Base-by-base conservation (phyloP, 192 early-diverging fungal species). In the Coemansia furcata region DNA sequence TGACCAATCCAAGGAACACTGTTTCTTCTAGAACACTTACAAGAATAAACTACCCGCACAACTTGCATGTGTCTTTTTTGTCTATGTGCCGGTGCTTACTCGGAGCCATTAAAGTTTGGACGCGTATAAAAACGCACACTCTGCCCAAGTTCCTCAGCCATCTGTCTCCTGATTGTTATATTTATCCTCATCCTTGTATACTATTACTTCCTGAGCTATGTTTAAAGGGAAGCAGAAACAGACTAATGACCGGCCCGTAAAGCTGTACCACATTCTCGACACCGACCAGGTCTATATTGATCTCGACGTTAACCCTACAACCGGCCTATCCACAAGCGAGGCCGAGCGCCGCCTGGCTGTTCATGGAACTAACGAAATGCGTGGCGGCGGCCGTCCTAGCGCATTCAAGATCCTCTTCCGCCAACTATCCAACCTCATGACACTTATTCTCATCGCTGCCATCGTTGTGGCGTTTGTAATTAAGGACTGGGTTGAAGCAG, bases 371-470 rank as follows among this genome's bases (percentile, higher is more conserved):
- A 92, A 92, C 74, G 87, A 89, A 58, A 84, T 92, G 72, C 84
- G 84, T 55, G 89, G 90, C 32, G 83, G 86, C 67, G 88, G 89
- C 37, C 83, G 88, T 10, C 87, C 89, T 6, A 90, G 83, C 61
- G 85, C 84, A 42, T 71, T 86, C 60, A 87, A 84, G 69, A 84
- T 92, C 21, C 68, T 90, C 39, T 58, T 85, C 62, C 84, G 86
- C 26, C 90, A 92, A 63, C 62, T 92, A 10, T 74, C 87, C 71
- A 92, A 92, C 60, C 68, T 85, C 17, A 79, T 92, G 75, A 86
- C 86, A n/a, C 43, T 87, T 2, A 86, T 92, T 54, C 85, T 92
- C 1, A 57, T 89, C n/a, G 87, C 86, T 44, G 90, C 90, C 6
- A 71, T 87, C 39, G 80, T 83, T 11, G 80, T 90, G 29, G 86